These are phyloP conservation scores for Babesia divergens DNA, from an alignment of 169 alveolate species.

Conservation along the genomic window DNA sequence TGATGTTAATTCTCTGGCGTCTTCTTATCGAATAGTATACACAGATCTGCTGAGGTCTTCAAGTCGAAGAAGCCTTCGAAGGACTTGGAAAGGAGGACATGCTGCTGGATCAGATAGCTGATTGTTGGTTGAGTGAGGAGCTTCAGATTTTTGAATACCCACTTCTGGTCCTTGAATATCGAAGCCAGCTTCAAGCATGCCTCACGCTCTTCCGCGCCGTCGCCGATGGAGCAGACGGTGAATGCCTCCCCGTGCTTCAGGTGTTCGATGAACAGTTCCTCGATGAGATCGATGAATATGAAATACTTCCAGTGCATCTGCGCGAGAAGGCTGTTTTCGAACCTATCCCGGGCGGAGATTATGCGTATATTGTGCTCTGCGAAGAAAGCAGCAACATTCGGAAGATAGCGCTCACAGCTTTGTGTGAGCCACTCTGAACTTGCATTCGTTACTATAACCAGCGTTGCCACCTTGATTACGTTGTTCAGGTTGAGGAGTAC, in stretches of 20 bases:
- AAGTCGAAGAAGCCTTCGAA: slow-evolving; percentile 47
- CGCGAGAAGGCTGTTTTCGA: slow-evolving; percentile 75
- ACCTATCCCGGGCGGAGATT: slow-evolving; percentile 82
- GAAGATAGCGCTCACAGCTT: slow-evolving; percentile 76
- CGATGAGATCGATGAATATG: slow-evolving; percentile 74
- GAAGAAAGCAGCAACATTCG: slow-evolving; percentile 73
- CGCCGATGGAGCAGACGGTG: slow-evolving; percentile 82
- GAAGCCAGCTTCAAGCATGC: slow-evolving; percentile 81
- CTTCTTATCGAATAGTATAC: slow-evolving; percentile 59
- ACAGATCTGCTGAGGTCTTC: slow-evolving; percentile 58
- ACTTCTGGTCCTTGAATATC: slow-evolving; percentile 64
- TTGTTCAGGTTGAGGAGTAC: slow-evolving; percentile 69
- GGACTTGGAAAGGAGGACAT: slow-evolving; percentile 67
- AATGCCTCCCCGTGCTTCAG: slow-evolving; percentile 67
- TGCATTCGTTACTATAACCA: slow-evolving; percentile 84
- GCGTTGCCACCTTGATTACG: slow-evolving; percentile 68
- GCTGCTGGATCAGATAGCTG: slow-evolving; percentile 76
- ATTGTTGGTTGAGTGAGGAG: slow-evolving; percentile 80
- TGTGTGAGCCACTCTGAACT: slow-evolving; percentile 82
- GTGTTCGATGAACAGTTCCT: slow-evolving; percentile 72
- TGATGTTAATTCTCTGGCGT: background rate
- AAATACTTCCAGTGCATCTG: slow-evolving; percentile 81
- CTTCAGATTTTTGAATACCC: slow-evolving; percentile 80
- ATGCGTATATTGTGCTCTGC: slow-evolving; percentile 72
- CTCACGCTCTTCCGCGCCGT: slow-evolving; percentile 84